Conservation (phyloP, 306 rosid species). For the Potentilla sterilis region DNA sequence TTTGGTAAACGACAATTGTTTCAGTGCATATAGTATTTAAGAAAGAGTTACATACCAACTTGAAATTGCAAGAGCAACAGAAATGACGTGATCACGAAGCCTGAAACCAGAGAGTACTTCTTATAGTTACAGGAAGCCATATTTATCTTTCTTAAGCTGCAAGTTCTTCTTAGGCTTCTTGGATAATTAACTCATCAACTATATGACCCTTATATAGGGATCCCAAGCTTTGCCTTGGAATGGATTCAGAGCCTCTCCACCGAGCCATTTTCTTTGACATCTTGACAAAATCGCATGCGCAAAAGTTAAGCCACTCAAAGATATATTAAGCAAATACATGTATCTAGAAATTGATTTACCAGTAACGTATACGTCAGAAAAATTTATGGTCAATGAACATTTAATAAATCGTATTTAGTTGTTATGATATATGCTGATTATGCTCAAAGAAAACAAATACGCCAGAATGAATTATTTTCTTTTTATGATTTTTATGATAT, state of each 20-base stretch:
- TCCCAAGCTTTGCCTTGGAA: neutral
- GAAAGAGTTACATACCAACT: conserved; percentile 33
- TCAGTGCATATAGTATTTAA: neutral
- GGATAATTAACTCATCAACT: neutral
- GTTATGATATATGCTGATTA: too few relatives aligned
- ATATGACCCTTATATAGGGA: conserved; percentile 35
- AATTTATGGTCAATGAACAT: neutral
- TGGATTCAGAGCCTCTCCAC: conserved; percentile 33
- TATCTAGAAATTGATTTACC: neutral
- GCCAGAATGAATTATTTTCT: neutral
- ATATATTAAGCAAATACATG: neutral
- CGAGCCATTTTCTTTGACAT: conserved; percentile 52
- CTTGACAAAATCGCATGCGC: conserved; percentile 25
- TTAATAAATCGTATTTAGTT: neutral
- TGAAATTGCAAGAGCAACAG: conserved; percentile 34
- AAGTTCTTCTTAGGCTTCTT: neutral
- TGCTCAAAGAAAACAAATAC: too few relatives aligned
- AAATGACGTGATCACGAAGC: conserved; percentile 33
- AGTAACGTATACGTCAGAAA: neutral
- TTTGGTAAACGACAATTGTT: neutral
- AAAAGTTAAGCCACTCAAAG: conserved; percentile 20
- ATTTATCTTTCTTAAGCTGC: conserved; percentile 1
- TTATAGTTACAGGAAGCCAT: conserved; percentile 33
- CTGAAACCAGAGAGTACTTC: conserved; percentile 11
- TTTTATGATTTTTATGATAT: too few relatives aligned